Base-by-base conservation (phyloP, 1,139 yeast species). In the Geotrichum macrosporum region DNA sequence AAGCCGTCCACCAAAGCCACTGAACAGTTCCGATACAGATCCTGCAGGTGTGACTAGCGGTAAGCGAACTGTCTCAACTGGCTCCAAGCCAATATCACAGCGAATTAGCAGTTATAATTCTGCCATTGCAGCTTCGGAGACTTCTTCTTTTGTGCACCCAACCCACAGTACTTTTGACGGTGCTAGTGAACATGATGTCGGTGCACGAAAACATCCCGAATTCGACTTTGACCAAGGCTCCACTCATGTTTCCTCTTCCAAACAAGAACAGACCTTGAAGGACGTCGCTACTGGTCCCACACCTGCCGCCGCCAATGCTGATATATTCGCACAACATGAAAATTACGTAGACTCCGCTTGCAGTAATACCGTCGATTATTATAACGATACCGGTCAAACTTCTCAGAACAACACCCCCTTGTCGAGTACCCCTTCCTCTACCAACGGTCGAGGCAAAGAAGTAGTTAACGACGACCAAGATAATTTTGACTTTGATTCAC, bases 391-490 rank as follows among this genome's bases (percentile, higher is more conserved):
- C 27, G 10, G 27, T 10, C 22, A 19, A 21, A 18, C 27, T 29
- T 29, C 32, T 15, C 38, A 35, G 27, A 35, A 21, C 8, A n/a
- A 35, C 42, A 39, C 42, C 35, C 42, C 42, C 42, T 30, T 39
- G 42, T n/a, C n/a, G n/a, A n/a, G n/a, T n/a, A n/a, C n/a, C n/a
- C 26, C 42, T 39, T 24, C 24, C 37, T 20, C 37, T 18, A n/a
- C 37, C 20, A n/a, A n/a, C n/a, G n/a, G n/a, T n/a, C n/a, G n/a
- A n/a, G n/a, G n/a, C n/a, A n/a, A n/a, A n/a, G n/a, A n/a, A n/a
- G n/a, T n/a, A n/a, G n/a, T n/a, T n/a, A n/a, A n/a, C n/a, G 8
- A 16, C 16, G 16, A 22, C 3, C 10, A n/a, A n/a, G 5, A n/a
- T 18, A 5, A 16, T 19, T 19, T 19, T 5, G 15, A n/a, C 26